phyloP scores from a whole-genome alignment of 495 filamentous ascomycete genomes.

The Aspergillus haitiensis region DNA sequence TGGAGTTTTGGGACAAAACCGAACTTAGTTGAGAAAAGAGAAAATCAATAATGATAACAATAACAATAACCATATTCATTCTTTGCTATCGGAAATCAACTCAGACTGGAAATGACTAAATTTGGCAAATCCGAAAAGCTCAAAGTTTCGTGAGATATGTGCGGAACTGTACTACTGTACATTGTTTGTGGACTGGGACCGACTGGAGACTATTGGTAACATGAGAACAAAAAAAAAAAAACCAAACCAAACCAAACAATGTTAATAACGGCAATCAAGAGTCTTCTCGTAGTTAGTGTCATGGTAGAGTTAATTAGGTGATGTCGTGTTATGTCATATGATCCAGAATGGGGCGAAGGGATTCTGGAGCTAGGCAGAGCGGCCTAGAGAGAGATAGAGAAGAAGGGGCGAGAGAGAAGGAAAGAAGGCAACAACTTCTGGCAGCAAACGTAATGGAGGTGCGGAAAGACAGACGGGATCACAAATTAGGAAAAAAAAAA shows the following conservation, averaged over 20 bases:
- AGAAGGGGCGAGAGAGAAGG: background rate
- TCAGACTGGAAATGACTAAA: background rate
- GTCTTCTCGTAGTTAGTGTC: conserved; percentile 5
- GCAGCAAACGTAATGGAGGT: background rate
- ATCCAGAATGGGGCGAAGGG: conserved; percentile 5
- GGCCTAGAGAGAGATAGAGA: background rate
- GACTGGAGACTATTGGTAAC: too few species aligned
- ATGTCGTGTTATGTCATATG: conserved; percentile 16
- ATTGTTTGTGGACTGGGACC: too few species aligned
- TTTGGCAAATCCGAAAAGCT: too few species aligned
- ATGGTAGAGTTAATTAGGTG: background rate
- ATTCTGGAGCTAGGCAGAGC: conserved; percentile 1
- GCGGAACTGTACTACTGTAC: too few species aligned
- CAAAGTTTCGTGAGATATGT: too few species aligned
- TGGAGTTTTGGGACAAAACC: background rate
- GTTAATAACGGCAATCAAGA: background rate
- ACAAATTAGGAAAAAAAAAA: background rate
- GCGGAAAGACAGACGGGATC: background rate
- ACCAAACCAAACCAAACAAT: background rate
- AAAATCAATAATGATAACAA: background rate
- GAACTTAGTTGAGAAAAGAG: background rate
- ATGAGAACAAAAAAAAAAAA: background rate
- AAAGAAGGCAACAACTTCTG: background rate
- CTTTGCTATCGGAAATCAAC: background rate
- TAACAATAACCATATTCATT: background rate